Percentiles rank a stretch among this genome's conserved stretches.
Evolutionary conservation across 495 filamentous ascomycete species (phyloP).

Genomic region (Lophiostoma macrostomum): DNA sequence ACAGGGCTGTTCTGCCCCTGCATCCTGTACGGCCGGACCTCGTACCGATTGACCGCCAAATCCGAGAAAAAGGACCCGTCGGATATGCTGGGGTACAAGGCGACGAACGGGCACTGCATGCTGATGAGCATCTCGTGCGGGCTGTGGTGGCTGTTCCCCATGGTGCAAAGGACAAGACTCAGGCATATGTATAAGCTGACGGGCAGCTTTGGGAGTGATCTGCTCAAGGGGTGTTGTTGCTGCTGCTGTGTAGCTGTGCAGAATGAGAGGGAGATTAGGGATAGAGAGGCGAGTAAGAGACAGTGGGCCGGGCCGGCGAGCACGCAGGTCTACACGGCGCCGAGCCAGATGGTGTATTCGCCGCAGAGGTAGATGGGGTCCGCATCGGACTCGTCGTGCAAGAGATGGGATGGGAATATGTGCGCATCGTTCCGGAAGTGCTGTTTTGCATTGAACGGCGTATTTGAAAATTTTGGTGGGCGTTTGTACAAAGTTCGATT

Average conservation of each 20-base stretch:
- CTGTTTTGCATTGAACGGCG: no score
- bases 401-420: no score
- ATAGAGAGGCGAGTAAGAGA: slow-evolving; percentile 33
- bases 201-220: slow-evolving; percentile 23
- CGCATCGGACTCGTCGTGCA: no score
- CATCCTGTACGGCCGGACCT: slow-evolving; percentile 33
- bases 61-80: slow-evolving; percentile 33
- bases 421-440: no score
- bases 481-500: no score
- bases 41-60: slow-evolving; percentile 31
- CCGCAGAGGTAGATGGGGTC: slow-evolving; percentile 22
- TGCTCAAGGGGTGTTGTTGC: slow-evolving; percentile 30
- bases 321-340: slow-evolving; percentile 25
- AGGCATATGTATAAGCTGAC: slow-evolving; percentile 35
- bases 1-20: slow-evolving; percentile 38
- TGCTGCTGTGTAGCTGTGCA: slow-evolving; percentile 36
- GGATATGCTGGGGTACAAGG: slow-evolving; percentile 30
- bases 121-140: slow-evolving; percentile 33
- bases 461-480: no score
- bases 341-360: slow-evolving; percentile 32
- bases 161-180: slow-evolving; percentile 26
- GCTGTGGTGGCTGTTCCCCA: slow-evolving; percentile 33
- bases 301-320: slow-evolving; percentile 34
- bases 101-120: slow-evolving; percentile 31
- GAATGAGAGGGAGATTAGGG: slow-evolving; percentile 35